These are phyloP conservation scores for Fraxinus quadrangulata DNA, from an alignment of 257 asterid genomes.

Conservation along the genomic window DNA sequence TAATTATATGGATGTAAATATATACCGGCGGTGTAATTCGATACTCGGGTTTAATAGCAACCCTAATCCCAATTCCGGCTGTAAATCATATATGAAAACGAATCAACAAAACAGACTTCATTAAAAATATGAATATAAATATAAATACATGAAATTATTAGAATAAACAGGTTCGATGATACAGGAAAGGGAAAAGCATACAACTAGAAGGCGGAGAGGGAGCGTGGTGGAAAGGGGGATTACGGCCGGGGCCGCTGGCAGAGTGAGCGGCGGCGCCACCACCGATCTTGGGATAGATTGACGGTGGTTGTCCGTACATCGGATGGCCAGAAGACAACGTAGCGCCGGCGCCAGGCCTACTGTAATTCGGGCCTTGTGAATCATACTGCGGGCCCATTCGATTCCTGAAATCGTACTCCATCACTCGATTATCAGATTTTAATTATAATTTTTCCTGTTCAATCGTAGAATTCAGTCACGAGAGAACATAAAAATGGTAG, in stretches of 20 bases:
- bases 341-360: constrained; percentile 41
- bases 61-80: constrained; percentile 69
- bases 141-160: background rate
- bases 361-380: constrained; percentile 31
- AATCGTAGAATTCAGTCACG: background rate
- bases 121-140: background rate
- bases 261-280: constrained; percentile 40
- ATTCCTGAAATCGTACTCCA: constrained; percentile 60
- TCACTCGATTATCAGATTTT: background rate
- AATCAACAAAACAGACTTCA: background rate
- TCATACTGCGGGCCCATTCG: constrained; percentile 37
- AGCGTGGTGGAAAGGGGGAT: constrained; percentile 55
- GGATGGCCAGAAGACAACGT: constrained; percentile 34
- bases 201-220: constrained; percentile 45
- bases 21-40: constrained; percentile 70
- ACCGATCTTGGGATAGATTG: constrained; percentile 59
- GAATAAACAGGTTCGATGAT: background rate
- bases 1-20: background rate
- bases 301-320: constrained; percentile 42
- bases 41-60: constrained; percentile 57
- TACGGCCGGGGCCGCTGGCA: constrained; percentile 35
- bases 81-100: constrained; percentile 25
- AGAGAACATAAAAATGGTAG: background rate
- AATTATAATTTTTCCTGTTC: background rate
- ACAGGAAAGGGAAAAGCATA: constrained; percentile 10